Base-by-base conservation (phyloP, 306 rosid genomes). In the Acacia confusa region DNA sequence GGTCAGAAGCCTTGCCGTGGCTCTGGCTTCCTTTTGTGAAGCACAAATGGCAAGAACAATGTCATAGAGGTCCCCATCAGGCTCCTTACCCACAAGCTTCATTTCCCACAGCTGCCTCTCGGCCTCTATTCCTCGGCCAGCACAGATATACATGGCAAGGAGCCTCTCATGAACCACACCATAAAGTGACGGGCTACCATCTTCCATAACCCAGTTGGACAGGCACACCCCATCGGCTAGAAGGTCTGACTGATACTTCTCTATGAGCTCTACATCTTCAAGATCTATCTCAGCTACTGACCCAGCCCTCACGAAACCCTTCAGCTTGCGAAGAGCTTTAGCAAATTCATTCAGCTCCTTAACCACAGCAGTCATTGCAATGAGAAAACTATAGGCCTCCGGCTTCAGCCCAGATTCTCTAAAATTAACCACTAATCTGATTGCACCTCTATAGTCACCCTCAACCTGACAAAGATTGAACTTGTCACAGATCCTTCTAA, bases 91-190 rank as follows among this genome's bases (percentile, higher is more conserved):
- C 4, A 89, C 91, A 53, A 95, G 97, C 78, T 92, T 93, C 98
- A 93, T 90, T 82, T 93, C 93, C 98, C 99, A 95, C 48, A 95
- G 83, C 79, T 95, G 97, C 79, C 92, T 89, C 87, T 95, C 99
- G 0, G 99, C 99, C 85, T 95, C 94, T n/a, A 88, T 80, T 85
- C 99, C 99, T 43, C 87, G 88, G 61, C 98, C 99, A 0, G 99
- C 94, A 50, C 94, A 93, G n/a, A 93, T 88, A 44, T 92, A 92
- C 99, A 95, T 95, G 0, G 99, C 98, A 53, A 95, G 93, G 71
- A 95, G 98, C 85, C 98, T 90, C 93, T 95, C 99, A 2, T 93
- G 98, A 79, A 93, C 88, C 45, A 92, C 87, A 50, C 96, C 96
- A 41, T 81, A 73, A 61, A 90, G 88, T 52, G 89, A 86, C 55